Base-by-base conservation (phyloP, 768 basidiomycete species). In the Boletus insuetus region DNA sequence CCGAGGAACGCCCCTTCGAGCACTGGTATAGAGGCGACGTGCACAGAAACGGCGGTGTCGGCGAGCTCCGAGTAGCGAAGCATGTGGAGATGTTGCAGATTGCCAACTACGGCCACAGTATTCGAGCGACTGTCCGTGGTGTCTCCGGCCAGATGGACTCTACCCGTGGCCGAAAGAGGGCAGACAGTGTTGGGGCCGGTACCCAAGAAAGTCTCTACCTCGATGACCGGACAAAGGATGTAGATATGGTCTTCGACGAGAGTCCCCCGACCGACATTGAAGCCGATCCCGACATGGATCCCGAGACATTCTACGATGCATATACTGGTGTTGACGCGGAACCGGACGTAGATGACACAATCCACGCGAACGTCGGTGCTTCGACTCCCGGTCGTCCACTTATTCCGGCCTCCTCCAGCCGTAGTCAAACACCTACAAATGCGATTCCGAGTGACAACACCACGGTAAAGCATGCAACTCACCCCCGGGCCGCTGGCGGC, bases 1-100 rank as follows among this genome's bases (percentile, higher is more conserved):
- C 89, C 6, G 89, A 90, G 57, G 91, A 93, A 65, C 81, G 82
- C 14, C 90, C 90, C 0, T 93, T 86, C 56, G 89, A 93, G 63
- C 91, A 94, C 64, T 93, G 91, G 91, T 94, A 94, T 66, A 85
- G 91, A 46, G 91, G 91, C 2, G 91, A 94, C 61, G 82, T 90
- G 6, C 85, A 90, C 13, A 79, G 91, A 46, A 94, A 94, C 64
- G 91, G 91, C 24, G 91, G 91, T n/a, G 89, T 93, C 12, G 91
- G 91, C 46, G 91, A 93, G 69, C 73, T 91, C 51, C 80, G 86
- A 20, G 84, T 92, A 3, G 91, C 82, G 3, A 78, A 80, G 62
- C 79, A 85, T 54, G 78, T 85, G 69, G 91, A 94, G 70, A 93
- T 94, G 91, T 68, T 94, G 51, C 89, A 92, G 63, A 92, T 92